phyloP scores from a whole-genome alignment of 352 stramenopile genomes.

The Phytopythium oedochilum region DNA sequence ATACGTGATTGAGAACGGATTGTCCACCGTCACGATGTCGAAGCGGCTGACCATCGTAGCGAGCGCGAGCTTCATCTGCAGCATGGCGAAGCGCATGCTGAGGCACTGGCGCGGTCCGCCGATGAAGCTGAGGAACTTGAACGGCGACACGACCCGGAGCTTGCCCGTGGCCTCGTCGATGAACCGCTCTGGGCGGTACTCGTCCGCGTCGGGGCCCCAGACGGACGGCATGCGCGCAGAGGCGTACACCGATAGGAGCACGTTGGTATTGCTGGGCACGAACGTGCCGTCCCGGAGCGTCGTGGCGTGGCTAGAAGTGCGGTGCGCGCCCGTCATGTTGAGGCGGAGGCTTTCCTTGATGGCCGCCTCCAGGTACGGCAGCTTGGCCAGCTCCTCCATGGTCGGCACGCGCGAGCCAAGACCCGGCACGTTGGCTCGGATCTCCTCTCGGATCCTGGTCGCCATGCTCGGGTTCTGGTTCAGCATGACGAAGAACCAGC shows the following conservation, averaged over 20 bases:
- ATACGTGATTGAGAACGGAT: constrained; percentile 40
- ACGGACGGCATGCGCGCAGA: constrained; percentile 39
- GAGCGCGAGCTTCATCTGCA: constrained; percentile 65
- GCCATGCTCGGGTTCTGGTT: constrained; percentile 53
- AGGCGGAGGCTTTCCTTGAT: too few species aligned
- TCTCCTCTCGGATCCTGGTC: constrained; percentile 37
- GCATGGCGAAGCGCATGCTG: constrained; percentile 50
- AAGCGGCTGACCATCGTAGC: constrained; percentile 48
- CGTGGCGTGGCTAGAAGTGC: too few species aligned
- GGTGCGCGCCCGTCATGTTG: too few species aligned
- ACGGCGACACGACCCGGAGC: constrained; percentile 27
- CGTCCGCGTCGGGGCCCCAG: constrained; percentile 52
- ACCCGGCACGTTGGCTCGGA: constrained; percentile 29
- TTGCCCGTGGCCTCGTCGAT: constrained; percentile 34
- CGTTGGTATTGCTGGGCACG: too few species aligned
- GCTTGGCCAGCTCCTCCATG: too few species aligned
- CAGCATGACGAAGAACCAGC: constrained; percentile 77
- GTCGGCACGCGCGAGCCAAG: too few species aligned
- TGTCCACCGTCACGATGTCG: constrained; percentile 33
- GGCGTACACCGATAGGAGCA: constrained; percentile 47
- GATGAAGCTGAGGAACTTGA: constrained; percentile 52
- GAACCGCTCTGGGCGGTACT: constrained; percentile 50
- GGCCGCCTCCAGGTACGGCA: too few species aligned
- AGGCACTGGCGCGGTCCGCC: constrained; percentile 62
- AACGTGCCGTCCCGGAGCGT: too few species aligned